A percentile compares a stretch with the other conserved stretches of the same genome.
Evolutionary conservation across 352 stramenopile genomes (phyloP).

Genomic region (Salisapilia sapeloensis): DNA sequence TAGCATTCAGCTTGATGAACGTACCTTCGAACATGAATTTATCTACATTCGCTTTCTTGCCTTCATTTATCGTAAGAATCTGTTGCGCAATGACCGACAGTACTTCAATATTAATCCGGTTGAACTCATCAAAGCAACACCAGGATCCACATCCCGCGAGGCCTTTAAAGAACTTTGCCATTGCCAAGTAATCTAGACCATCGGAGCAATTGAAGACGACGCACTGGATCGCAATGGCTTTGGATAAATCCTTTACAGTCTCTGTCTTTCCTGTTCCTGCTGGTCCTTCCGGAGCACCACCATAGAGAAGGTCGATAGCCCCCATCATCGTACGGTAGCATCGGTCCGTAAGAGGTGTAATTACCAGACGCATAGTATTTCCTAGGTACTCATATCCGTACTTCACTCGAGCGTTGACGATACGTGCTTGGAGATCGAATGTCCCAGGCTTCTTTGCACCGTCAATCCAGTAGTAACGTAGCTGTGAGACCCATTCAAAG

Average conservation of each 20-base stretch:
- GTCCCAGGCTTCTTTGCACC: conserved; percentile 22
- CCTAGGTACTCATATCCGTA: conserved; percentile 88
- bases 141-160: conserved; percentile 84
- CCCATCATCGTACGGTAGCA: conserved; percentile 92
- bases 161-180: conserved; percentile 94
- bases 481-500: conserved; percentile 88
- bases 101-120: conserved; percentile 92
- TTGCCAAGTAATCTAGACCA: conserved; percentile 85
- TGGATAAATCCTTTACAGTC: conserved; percentile 90
- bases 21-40: conserved; percentile 91
- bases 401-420: conserved; percentile 77
- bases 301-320: conserved; percentile 87
- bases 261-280: conserved; percentile 92
- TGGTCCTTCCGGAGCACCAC: conserved; percentile 83
- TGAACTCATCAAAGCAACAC: conserved; percentile 93
- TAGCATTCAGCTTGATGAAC: conserved; percentile 85
- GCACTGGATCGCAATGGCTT: conserved; percentile 90
- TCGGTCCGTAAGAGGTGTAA: conserved; percentile 88
- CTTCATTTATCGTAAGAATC: conserved; percentile 87
- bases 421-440: conserved; percentile 71
- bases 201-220: conserved; percentile 92
- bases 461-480: conserved; percentile 88
- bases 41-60: conserved; percentile 78
- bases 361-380: conserved; percentile 87
- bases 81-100: conserved; percentile 90